phyloP scores from a whole-genome alignment of 495 filamentous ascomycete genomes.

The Xylaria curta region DNA sequence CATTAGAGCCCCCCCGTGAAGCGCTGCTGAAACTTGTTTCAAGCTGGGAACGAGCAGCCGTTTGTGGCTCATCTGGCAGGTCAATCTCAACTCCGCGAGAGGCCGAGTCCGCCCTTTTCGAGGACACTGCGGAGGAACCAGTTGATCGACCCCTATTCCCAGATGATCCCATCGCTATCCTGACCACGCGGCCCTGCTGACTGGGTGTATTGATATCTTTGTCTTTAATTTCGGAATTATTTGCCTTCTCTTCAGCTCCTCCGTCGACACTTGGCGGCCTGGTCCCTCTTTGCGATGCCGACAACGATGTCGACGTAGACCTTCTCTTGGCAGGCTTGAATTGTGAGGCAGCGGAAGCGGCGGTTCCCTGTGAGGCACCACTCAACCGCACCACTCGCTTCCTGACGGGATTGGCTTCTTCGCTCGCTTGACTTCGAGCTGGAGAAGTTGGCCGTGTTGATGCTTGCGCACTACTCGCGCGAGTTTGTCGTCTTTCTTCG shows the following conservation, averaged over 20 bases:
- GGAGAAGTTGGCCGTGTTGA: conserved; percentile 47
- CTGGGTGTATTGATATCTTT: conserved; percentile 72
- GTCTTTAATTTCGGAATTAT: conserved; percentile 38
- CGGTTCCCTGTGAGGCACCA: conserved; percentile 42
- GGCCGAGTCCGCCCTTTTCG: conserved; percentile 42
- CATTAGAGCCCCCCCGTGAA: conserved; percentile 55
- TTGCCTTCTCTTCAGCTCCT: conserved; percentile 39
- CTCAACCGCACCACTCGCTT: conserved; percentile 68
- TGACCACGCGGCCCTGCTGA: conserved; percentile 66
- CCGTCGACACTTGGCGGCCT: conserved; percentile 46
- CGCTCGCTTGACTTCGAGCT: conserved; percentile 36
- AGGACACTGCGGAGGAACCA: conserved; percentile 49
- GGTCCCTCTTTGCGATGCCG: conserved; percentile 38
- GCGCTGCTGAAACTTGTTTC: conserved; percentile 50
- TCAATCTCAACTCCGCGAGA: conserved; percentile 45
- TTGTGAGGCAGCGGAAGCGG: conserved; percentile 32
- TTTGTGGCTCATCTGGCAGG: conserved; percentile 48
- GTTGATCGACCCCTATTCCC: conserved; percentile 45
- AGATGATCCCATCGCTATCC: conserved; percentile 59
- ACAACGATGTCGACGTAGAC: conserved; percentile 35
- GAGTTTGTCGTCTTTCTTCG: conserved; percentile 47
- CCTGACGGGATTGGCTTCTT: conserved; percentile 49
- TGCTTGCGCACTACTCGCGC: conserved; percentile 47
- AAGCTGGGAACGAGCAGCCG: conserved; percentile 44
- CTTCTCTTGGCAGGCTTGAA: conserved; percentile 44